Base-by-base conservation (phyloP, 805 yeast genomes). In the Saturnispora mendoncae region DNA sequence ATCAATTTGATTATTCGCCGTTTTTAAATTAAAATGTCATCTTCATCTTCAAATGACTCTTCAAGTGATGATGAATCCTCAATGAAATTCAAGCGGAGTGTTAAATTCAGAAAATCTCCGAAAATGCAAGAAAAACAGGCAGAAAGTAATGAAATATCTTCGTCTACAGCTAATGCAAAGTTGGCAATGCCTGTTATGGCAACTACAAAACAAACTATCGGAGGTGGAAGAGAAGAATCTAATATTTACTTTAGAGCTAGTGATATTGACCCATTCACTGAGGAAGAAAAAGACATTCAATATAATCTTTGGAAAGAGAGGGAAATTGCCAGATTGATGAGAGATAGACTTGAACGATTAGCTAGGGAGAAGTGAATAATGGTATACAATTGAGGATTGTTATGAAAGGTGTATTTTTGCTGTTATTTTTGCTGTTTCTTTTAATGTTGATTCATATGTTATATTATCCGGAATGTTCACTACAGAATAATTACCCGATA, bases 231-330 rank as follows among this genome's bases (percentile, higher is more conserved):
- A 36, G n/a, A n/a, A n/a, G n/a, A n/a, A n/a, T n/a, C n/a, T n/a
- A n/a, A n/a, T n/a, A n/a, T n/a, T n/a, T n/a, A n/a, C n/a, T n/a
- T n/a, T n/a, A n/a, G n/a, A n/a, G 52, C 73, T 0, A 83, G 78
- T 48, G 87, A 80, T 50, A 29, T 71, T 4, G 77, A 77, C 43
- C 76, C 80, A 0, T 40, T 15, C 15, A 28, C 23, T 3, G 24
- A 23, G 18, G 34, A 21, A 23, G 72, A 65, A 39, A 53, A 44
- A 6, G 80, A 64, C 39, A 51, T 42, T 4, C 80, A 75, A 38
- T 55, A 52, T 36, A 43, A 35, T 14, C 41, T 28, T 10, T 66
- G 71, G 71, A 51, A 51, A 43, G 34, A 33, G 31, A 50, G 71
- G 19, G 69, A 66, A 30, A 43, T 50, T 27, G 39, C 34, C n/a